Base-by-base conservation (phyloP, 2,329 filamentous ascomycete genomes). In the Cladosporium sp. region DNA sequence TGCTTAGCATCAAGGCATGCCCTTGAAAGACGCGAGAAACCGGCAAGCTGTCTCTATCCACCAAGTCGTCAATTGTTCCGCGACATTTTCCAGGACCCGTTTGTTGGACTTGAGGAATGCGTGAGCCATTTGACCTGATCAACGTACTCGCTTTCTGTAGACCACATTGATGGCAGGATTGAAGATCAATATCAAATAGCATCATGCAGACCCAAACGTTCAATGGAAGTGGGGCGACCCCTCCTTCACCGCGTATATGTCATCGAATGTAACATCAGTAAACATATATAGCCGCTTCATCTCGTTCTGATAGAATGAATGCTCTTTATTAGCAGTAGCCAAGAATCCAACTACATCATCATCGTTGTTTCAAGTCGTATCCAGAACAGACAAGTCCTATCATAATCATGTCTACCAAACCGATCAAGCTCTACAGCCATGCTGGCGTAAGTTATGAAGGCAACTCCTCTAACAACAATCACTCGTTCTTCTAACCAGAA, bases 381-480 rank as follows among this genome's bases (percentile, higher is more conserved):
- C 8, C n/a, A 47, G n/a, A 47, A n/a, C 41, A 47, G 28, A 18
- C n/a, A 21, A 47, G 3, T 47, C 4, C n/a, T 10, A 24, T 21
- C 12, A 3, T 5, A 44, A 58, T 36, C 24, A 59, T 59, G 58
- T 63, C 60, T 38, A 26, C 61, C 65, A 73, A 73, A 54, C 71
- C 74, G 32, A 67, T 75, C 66, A 74, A 71, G 69, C 69, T 75
- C 51, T 74, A 74, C 67, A 70, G 68, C 32, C 74, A 75, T 59
- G 68, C 71, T 10, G 68, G 65, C 51, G 68, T 68, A 64, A 38
- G 68, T 67, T 7, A 4, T 11, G 15, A 55, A 14, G 4, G 2
- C 21, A 28, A 26, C 41, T 3, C 34, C 34, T 24, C n/a, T 12
- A 3, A 21, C 10, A n/a, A 6, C 38, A 44, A 21, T 1, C 4